Evolutionary conservation across 148 eudicot genomes (phyloP), one percentile per base, ranked within the genome.

Genomic region (Hydrangea macrophylla): DNA sequence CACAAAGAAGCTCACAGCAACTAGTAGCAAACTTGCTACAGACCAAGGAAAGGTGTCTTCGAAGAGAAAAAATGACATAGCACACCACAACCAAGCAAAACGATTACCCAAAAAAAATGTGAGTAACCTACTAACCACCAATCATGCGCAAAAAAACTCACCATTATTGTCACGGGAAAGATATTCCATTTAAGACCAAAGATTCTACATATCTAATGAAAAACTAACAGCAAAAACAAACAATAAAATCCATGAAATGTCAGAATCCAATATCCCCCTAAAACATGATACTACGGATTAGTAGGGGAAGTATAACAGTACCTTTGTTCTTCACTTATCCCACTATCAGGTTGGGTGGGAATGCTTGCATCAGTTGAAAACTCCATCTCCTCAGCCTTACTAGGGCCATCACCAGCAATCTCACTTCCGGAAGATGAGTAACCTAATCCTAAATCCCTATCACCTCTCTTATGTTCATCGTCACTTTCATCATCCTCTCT

Each of bases 361-460:
- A 82, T 67, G 78, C 82, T 79, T 59, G 82, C 68, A 70, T 84
- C 88, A 62, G 78, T 75, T 23, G 57, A 63, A 76, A 72, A 39
- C 73, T 88, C 92, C 73, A 67, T 62, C 62, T 84, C 90, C 58
- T 83, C 84, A 36, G 55, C 59, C 71, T 79, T 87, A 56, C 36
- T 69, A 55, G 59, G 72, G 64, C 73, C 89, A 80, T 85, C 89
- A 33, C 75, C 86, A 59, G 77, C 80, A 79, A 81, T 84, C 69
- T 94, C 98, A 78, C 97, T 94, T 17, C 90, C 98, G 31, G 96
- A 92, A 75, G 98, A 94, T 0, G 98, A 93, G 77, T 94, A 94
- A 58, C 86, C 79, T 69, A 94, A 77, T 68, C 88, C 98, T 60
- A 94, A 78, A 33, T 91, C 86, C 75, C 74, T 82, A 55, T 84